Base-by-base conservation (phyloP, 2,329 filamentous ascomycete species). In the Drechslerella dactyloides region DNA sequence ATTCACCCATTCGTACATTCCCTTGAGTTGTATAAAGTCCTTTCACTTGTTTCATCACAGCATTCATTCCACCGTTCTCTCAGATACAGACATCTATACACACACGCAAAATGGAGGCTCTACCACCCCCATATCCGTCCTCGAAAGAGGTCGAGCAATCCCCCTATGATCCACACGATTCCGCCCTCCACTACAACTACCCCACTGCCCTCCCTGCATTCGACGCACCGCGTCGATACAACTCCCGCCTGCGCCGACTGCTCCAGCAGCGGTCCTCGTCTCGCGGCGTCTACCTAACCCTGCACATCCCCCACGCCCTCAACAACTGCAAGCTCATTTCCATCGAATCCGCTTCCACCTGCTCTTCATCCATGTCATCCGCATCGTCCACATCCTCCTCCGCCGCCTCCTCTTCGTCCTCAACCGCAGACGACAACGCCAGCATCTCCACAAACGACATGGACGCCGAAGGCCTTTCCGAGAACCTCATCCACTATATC, bases 291-390 rank as follows among this genome's bases (percentile, higher is more conserved):
- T 70, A 70, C 48, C 33, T 70, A 15, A 70, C 66, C n/a, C 55
- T 70, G 0, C 66, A 70, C 40, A 70, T 70, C 50, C 66, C 66
- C 0, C 59, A 64, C 48, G 37, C 59, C 15, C 54, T 63, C 0
- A 70, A 70, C 54, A 63, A 70, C 48, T 70, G 66, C 48, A 63
- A 60, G 42, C 40, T 70, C 37, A 64, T 70, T 37, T 70, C 66
- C 2, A 70, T 70, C 54, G 66, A 70, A 27, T 60, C 54, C 3
- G 66, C 66, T 8, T 64, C 59, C 23, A 46, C 59, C 21, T 54
- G 35, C 50, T 63, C 59, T 35, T 55, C 59, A 6, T 53, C 53
- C 42, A 44, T 35, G 8, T 23, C 44, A 2, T 46, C 40, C 42
- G 24, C 55, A 19, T 48, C 50, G 24, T 63, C 51, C 8, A 27